Conservation (phyloP, 768 basidiomycete species). For the Amanita polypyramis region DNA sequence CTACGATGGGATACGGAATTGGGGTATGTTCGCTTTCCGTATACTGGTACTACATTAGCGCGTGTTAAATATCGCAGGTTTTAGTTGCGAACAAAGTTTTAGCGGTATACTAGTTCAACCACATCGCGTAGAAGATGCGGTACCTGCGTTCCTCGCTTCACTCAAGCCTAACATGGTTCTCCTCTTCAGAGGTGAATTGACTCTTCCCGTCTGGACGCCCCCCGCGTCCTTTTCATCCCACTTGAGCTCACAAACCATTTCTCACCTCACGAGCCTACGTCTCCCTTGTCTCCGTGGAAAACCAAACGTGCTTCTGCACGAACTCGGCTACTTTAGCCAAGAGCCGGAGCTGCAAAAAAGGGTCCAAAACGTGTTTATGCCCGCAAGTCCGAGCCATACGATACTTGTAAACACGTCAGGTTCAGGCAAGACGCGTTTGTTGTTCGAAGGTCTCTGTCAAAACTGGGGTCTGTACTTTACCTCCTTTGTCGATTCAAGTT, state of each 20-base stretch:
- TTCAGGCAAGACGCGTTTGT: constrained; percentile 33
- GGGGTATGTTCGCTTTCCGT: background rate
- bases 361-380: constrained; percentile 31
- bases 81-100: background rate
- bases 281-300: constrained; percentile 28
- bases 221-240: constrained; percentile 3
- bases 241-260: constrained; percentile 13
- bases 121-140: background rate
- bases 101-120: background rate
- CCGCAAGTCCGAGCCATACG: constrained; percentile 27
- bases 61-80: background rate
- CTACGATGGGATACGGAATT: background rate
- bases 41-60: background rate
- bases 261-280: constrained; percentile 19
- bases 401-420: constrained; percentile 38
- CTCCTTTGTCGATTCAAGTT: constrained; percentile 30
- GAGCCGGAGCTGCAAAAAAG: constrained; percentile 21
- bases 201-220: constrained; percentile 23
- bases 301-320: constrained; percentile 31
- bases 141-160: background rate
- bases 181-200: constrained; percentile 23
- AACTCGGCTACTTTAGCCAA: constrained; percentile 24
- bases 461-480: constrained; percentile 41
- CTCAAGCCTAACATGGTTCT: background rate
- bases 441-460: constrained; percentile 33